phyloP scores from a whole-genome alignment of 2,329 filamentous ascomycete genomes.

The Thielaviopsis musarum region DNA sequence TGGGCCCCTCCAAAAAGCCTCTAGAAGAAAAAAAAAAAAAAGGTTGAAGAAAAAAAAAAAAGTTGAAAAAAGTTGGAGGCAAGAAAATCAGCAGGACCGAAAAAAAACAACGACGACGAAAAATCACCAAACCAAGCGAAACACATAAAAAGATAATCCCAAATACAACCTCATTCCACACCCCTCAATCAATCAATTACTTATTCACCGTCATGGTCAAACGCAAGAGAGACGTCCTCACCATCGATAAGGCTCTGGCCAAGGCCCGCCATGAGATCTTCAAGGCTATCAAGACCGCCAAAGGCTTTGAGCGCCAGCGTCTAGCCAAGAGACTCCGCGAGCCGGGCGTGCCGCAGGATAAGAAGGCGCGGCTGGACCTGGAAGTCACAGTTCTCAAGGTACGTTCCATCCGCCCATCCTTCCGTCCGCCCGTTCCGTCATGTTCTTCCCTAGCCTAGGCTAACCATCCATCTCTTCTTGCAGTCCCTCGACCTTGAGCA shows the following conservation, averaged over 20 bases:
- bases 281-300: conserved; percentile 53
- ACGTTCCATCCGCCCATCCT: not conserved
- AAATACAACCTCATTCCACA: not conserved
- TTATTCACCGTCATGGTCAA: conserved; percentile 34
- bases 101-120: not conserved
- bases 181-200: not conserved
- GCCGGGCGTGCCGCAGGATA: conserved; percentile 27
- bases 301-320: conserved; percentile 65
- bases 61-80: not conserved
- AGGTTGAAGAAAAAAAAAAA: not conserved
- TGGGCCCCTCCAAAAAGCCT: not conserved
- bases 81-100: not conserved
- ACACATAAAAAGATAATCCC: not conserved
- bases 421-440: not conserved
- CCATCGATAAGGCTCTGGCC: conserved; percentile 32
- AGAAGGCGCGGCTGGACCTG: conserved; percentile 42
- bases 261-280: conserved; percentile 43
- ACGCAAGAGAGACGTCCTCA: conserved; percentile 35
- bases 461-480: not conserved
- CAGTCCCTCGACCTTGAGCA: conserved; percentile 41
- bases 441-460: not conserved
- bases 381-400: conserved; percentile 42
- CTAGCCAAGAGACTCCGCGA: conserved; percentile 42
- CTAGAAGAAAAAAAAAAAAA: not conserved
- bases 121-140: not conserved